Evolutionary conservation across 192 early-diverging fungal species (phyloP), one percentile per base, ranked within the genome.

Genomic region (Phlyctochytrium bullatum): DNA sequence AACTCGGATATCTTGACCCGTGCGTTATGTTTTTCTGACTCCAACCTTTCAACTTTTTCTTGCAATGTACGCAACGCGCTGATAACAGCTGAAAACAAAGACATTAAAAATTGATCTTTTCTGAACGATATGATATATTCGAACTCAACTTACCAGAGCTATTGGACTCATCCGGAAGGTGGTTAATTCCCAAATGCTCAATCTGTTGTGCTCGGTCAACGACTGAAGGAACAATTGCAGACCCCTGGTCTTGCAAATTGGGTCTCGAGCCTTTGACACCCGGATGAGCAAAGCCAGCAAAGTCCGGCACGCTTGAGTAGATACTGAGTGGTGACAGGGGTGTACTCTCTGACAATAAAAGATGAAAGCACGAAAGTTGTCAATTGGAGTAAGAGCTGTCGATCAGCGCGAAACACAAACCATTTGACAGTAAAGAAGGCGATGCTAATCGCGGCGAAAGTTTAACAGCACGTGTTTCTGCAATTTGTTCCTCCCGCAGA

Each of bases 21-120:
- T 1, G 83, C 76, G n/a, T 61, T 27, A 20, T 59, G 61, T 36
- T 77, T 77, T 58, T 85, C 83, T 16, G 35, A 30, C 70, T 85
- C 79, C 3, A 85, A 54, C 31, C 27, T 32, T 4, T 67, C 66
- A 24, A 83, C 75, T 34, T 72, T 61, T 23, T 80, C 80, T 64
- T 85, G 83, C n/a, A 85, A 68, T 0, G 71, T 78, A n/a, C 77
- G 65, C 6, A 85, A 64, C 1, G 79, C 79, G 52, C 67, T 69
- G 3, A 83, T 57, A 3, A 81, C 73, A 27, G 74, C 79, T 72
- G 29, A 4, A 20, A 47, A 20, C 10, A 47, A 47, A 6, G 40
- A 20, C 20, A 47, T 14, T 6, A 47, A n/a, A n/a, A n/a, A n/a
- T n/a, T n/a, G n/a, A n/a, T n/a, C n/a, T n/a, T n/a, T n/a, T n/a